These are phyloP conservation scores for Phialemonium atrogriseum DNA, from an alignment of 2,329 filamentous ascomycete genomes.

Conservation along the genomic window DNA sequence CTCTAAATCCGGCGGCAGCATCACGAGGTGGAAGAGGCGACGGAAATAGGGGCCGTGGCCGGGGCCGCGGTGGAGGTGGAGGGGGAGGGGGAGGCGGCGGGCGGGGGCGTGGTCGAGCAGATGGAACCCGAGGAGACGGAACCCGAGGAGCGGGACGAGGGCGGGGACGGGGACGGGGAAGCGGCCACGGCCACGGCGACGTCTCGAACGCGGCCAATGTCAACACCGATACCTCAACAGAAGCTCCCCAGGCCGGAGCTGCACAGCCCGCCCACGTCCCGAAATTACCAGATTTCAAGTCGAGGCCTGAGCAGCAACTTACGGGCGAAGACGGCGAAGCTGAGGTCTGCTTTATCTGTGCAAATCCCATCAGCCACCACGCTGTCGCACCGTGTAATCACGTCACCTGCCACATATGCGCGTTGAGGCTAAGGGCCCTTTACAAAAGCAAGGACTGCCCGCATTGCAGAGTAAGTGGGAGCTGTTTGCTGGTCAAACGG, in stretches of 20 bases:
- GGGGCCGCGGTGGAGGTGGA: slow-evolving; percentile 26
- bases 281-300: slow-evolving; percentile 18
- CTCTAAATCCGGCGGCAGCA: slow-evolving; percentile 6
- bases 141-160: slow-evolving; percentile 8
- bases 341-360: slow-evolving; percentile 96
- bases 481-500: background rate
- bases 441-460: slow-evolving; percentile 96
- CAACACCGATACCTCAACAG: slow-evolving; percentile 7
- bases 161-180: slow-evolving; percentile 9
- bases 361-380: slow-evolving; percentile 78
- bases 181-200: slow-evolving; percentile 9
- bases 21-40: slow-evolving; percentile 20
- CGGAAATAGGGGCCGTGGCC: slow-evolving; percentile 29
- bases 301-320: slow-evolving; percentile 17
- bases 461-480: slow-evolving; percentile 71
- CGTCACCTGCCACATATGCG: slow-evolving; percentile 92
- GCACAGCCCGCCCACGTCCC: slow-evolving; percentile 14
- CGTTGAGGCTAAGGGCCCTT: slow-evolving; percentile 78
- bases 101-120: slow-evolving; percentile 25
- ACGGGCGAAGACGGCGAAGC: slow-evolving; percentile 54
- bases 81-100: slow-evolving; percentile 26
- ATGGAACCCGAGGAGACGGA: slow-evolving; percentile 22
- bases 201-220: slow-evolving; percentile 3
- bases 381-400: slow-evolving; percentile 93
- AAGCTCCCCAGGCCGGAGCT: slow-evolving; percentile 5